Percentiles rank a stretch among this genome's conserved stretches.
phyloP scores from a whole-genome alignment of 176 grass and related monocot species.

The Triticum turgidum region DNA sequence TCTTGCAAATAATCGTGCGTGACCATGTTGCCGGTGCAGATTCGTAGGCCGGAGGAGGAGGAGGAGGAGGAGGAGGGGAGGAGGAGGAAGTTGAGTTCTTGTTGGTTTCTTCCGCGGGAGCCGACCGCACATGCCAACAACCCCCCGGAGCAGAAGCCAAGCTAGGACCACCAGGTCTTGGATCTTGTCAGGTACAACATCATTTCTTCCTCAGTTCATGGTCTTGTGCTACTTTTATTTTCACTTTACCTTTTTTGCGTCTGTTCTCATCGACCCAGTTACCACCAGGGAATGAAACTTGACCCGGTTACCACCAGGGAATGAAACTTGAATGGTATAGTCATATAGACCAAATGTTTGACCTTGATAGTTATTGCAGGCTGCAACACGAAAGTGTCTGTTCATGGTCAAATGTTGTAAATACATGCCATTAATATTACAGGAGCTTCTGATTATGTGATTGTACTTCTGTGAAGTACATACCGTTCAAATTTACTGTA shows the following conservation, averaged over 20 bases:
- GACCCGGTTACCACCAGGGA: not conserved
- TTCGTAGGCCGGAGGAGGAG: conserved; percentile 3
- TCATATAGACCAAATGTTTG: not conserved
- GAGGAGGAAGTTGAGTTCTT: conserved; percentile 2
- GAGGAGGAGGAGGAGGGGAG: not conserved
- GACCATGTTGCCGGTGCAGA: not conserved
- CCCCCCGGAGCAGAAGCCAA: conserved; percentile 51
- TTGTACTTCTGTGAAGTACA: not conserved
- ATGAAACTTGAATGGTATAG: not conserved
- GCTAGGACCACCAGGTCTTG: conserved; percentile 61
- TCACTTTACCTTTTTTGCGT: not conserved
- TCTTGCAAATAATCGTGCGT: not conserved
- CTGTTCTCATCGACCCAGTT: not conserved
- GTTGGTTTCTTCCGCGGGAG: conserved; percentile 26
- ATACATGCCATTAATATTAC: not conserved
- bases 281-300: not conserved
- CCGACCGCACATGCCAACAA: conserved; percentile 59
- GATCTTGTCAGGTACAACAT: conserved; percentile 55
- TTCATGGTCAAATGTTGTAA: not conserved
- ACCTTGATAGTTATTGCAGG: not conserved
- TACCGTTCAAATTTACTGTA: not conserved
- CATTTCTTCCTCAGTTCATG: not conserved
- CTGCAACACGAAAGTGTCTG: not conserved
- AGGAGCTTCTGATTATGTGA: not conserved
- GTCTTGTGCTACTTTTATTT: not conserved